A percentile compares a stretch with the other conserved stretches of the same genome.
Evolutionary conservation across 2,329 filamentous ascomycete genomes (phyloP).

Genomic region (Botrytis paeoniae): DNA sequence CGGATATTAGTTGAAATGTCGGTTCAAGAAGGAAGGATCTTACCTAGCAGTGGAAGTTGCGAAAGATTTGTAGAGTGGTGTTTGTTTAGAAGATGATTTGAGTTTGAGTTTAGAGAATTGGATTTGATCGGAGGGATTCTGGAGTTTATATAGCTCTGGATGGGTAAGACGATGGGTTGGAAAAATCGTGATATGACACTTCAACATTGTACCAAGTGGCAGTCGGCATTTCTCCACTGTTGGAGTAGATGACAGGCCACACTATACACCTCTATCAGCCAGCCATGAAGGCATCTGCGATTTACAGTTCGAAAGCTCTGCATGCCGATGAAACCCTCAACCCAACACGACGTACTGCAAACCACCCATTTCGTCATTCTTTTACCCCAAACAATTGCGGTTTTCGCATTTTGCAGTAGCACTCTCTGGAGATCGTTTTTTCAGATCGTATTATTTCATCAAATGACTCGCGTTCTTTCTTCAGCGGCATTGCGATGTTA

Average conservation of each 20-base stretch:
- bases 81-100: neutral
- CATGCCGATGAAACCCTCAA: neutral
- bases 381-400: neutral
- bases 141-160: conserved; percentile 12
- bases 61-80: neutral
- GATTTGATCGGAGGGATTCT: neutral
- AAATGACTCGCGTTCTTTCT: neutral
- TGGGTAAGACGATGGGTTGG: neutral
- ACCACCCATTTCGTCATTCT: neutral
- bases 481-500: neutral
- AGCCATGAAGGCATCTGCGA: neutral
- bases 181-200: neutral
- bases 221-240: neutral
- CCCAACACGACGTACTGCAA: neutral
- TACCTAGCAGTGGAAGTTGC: conserved; percentile 5
- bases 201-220: neutral
- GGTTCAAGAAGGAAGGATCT: neutral
- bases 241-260: neutral
- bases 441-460: neutral
- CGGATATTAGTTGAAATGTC: neutral
- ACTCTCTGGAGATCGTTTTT: neutral
- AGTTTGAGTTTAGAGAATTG: neutral
- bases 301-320: neutral
- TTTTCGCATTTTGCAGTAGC: neutral
- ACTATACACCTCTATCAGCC: neutral